Percentiles rank a stretch among this genome's conserved stretches.
Evolutionary conservation across 768 basidiomycete species (phyloP).

Genomic region (Tulasnella sp.): DNA sequence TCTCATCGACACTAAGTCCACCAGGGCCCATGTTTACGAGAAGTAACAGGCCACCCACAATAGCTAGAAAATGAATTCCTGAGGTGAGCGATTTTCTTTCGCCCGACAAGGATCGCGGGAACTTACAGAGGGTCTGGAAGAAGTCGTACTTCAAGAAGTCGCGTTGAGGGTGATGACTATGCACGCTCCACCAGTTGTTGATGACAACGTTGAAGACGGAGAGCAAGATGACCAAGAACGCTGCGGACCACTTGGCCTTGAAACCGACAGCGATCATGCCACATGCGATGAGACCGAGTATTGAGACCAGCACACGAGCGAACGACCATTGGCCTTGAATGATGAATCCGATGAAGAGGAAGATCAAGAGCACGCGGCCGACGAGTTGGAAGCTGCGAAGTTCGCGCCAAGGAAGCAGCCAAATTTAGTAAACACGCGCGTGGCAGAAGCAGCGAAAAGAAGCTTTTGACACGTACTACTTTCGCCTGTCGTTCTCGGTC

Average conservation of each 20-base stretch:
- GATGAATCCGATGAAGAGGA: conserved; percentile 98
- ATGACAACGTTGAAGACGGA: conserved; percentile 95
- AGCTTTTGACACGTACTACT: conserved; percentile 60
- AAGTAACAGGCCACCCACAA: conserved; percentile 93
- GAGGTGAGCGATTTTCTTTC: not conserved
- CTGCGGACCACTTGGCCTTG: conserved; percentile 98
- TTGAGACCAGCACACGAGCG: conserved; percentile 72
- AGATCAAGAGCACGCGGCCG: conserved; percentile 93
- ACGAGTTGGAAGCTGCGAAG: conserved; percentile 80
- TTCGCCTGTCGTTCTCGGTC: conserved; percentile 92
- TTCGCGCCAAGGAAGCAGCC: not conserved
- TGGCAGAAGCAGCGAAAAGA: not conserved
- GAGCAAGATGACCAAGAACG: conserved; percentile 84
- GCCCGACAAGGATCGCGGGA: not conserved
- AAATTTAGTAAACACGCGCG: not conserved
- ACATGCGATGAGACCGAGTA: conserved; percentile 85
- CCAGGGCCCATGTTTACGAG: conserved; percentile 99
- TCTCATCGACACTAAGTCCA: conserved; percentile 95
- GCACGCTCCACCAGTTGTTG: conserved; percentile 98
- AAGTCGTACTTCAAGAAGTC: conserved; percentile 99
- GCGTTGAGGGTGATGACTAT: conserved; percentile 83
- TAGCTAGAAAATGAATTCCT: conserved; percentile 37
- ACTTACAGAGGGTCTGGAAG: conserved; percentile 86
- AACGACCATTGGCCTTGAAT: conserved; percentile 87
- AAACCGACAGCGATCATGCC: conserved; percentile 96